A percentile compares a stretch with the other conserved stretches of the same genome.
phyloP scores from a whole-genome alignment of 495 filamentous ascomycete genomes.

The Collariella sp. region DNA sequence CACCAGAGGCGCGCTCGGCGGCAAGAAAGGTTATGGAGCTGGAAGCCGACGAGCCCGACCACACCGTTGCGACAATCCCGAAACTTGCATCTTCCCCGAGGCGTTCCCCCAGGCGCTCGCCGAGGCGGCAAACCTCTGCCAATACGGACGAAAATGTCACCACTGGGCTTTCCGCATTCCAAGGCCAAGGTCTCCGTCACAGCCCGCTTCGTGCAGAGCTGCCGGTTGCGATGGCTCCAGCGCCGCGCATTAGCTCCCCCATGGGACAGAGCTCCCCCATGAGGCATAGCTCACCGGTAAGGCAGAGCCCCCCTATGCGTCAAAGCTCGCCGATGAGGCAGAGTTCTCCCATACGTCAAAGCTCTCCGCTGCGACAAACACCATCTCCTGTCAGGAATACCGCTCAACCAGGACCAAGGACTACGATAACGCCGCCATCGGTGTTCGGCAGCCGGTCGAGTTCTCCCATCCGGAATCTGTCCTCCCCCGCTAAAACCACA shows the following conservation, averaged over 20 bases:
- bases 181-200: slow-evolving; percentile 46
- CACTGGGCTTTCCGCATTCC: slow-evolving; percentile 48
- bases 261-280: slow-evolving; percentile 1
- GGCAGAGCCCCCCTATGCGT: no score
- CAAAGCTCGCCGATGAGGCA: no score
- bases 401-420: slow-evolving; percentile 5
- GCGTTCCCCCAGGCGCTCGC: no score
- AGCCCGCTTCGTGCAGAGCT: slow-evolving; percentile 20
- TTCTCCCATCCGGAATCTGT: slow-evolving; percentile 24
- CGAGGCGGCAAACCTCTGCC: neutral
- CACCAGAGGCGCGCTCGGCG: slow-evolving; percentile 35
- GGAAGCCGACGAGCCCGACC: slow-evolving; percentile 47
- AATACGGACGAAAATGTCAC: slow-evolving; percentile 50
- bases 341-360: no score
- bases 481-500: slow-evolving; percentile 18
- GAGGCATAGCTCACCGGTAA: no score
- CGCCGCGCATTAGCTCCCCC: slow-evolving; percentile 5
- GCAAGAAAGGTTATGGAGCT: slow-evolving; percentile 53
- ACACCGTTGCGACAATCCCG: slow-evolving; percentile 43
- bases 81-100: slow-evolving; percentile 29
- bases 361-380: no score
- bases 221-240: neutral
- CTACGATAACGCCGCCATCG: slow-evolving; percentile 15
- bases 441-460: slow-evolving; percentile 26
- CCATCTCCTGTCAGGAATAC: slow-evolving; percentile 11